Base-by-base conservation (phyloP, 106 monocot genomes). In the Posidonia australis region DNA sequence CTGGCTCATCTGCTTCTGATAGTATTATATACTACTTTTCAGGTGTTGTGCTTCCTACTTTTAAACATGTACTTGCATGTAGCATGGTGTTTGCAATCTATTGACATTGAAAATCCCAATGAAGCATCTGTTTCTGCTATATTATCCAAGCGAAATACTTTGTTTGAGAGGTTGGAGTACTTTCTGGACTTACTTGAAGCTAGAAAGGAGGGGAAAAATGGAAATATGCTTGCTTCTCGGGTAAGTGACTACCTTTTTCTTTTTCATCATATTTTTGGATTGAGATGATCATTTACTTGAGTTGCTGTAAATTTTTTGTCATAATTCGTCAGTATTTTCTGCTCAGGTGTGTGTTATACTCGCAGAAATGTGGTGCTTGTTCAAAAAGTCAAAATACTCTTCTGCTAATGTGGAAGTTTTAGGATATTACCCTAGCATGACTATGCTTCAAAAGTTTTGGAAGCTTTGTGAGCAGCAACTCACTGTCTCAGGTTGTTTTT, bases 51-150 rank as follows among this genome's bases (percentile, higher is more conserved):
- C 63, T 96, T 96, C 83, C 76, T 96, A 25, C 87, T 96, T 67
- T 82, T 96, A 46, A 96, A 96, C 71, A 86, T 96, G 90, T 85
- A 82, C 72, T 75, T 96, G 68, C 78, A 90, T 64, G 80, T 90
- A 66, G 84, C 79, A 10, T 96, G 96, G 96, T 80, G 67, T 73
- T 76, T 96, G 62, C 76, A 79, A 17, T 75, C 87, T 20, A 77
- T 87, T 60, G 77, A 84, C 67, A 51, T 67, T 65, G 96, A 96
- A 72, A 81, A 84, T 74, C 80, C 84, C 23, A 65, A 78, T 66
- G 90, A 96, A 53, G 63, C 72, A 75, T 82, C 80, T 67, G 72
- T 90, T 10, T 54, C 55, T 63, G 62, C 75, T 25, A 32, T 90
- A 13, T 44, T 87, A 46, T 80, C 74, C 16, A 90, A 82, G 57